These are phyloP conservation scores for Friedmanniomyces endolithicus DNA, from an alignment of 495 filamentous ascomycete species.

Conservation along the genomic window DNA sequence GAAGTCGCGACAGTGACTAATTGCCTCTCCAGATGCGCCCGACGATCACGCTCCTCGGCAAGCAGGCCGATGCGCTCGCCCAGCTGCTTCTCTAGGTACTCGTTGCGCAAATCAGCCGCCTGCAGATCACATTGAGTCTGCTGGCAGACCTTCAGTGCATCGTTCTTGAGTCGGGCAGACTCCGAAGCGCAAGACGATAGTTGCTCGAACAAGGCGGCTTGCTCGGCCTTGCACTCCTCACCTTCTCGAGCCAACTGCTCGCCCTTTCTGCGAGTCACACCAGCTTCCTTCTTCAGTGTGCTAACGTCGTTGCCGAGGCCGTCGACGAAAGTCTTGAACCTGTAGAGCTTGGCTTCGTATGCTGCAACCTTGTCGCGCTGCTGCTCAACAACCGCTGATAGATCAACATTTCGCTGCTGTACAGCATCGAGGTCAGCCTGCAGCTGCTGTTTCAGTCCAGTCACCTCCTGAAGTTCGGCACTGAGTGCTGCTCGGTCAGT, in stretches of 20 bases:
- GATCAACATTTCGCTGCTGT: slow-evolving; percentile 4
- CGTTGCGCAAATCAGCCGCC: background rate
- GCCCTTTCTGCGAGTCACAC: background rate
- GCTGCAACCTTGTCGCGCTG: background rate
- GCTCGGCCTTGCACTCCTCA: slow-evolving; percentile 1
- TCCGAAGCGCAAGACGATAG: background rate
- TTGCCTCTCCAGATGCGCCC: slow-evolving; percentile 20
- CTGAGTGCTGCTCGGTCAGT: background rate
- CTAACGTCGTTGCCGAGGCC: slow-evolving; percentile 22
- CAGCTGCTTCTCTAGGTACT: slow-evolving; percentile 16
- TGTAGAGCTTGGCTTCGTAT: slow-evolving; percentile 8
- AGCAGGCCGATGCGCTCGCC: slow-evolving; percentile 14
- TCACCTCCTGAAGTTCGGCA: slow-evolving; percentile 1
- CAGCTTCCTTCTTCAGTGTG: slow-evolving; percentile 4
- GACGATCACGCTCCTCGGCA: slow-evolving; percentile 20
- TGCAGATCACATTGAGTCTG: slow-evolving; percentile 1
- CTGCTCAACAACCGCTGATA: background rate
- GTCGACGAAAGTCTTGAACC: slow-evolving; percentile 21
- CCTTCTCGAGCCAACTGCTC: slow-evolving; percentile 2
- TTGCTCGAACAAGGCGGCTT: background rate
- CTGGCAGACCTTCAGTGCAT: slow-evolving; percentile 1
- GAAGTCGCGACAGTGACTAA: slow-evolving; percentile 6
- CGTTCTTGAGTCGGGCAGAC: background rate
- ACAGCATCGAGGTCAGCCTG: slow-evolving; percentile 11
- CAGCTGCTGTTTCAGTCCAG: background rate